Evolutionary conservation across 2,329 filamentous ascomycete genomes (phyloP).

Genomic region (Colletotrichum filicis): DNA sequence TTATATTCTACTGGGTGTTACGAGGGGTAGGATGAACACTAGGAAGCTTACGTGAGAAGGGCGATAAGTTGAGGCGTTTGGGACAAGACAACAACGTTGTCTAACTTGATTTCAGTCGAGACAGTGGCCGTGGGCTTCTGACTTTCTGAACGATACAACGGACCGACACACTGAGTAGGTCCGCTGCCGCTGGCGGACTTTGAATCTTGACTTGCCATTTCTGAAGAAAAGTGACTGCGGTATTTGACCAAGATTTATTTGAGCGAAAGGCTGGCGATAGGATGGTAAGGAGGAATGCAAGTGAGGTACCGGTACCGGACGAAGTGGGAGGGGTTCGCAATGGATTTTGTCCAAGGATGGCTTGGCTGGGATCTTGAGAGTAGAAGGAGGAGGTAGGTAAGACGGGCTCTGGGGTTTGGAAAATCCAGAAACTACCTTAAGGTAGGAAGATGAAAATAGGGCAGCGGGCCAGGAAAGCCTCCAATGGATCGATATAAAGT

Average conservation of each 20-base stretch:
- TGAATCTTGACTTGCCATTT: conserved; percentile 25
- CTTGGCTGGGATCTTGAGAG: background rate
- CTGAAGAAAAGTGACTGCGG: background rate
- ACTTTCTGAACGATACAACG: conserved; percentile 78
- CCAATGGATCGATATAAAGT: conserved; percentile 11
- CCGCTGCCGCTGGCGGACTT: conserved; percentile 18
- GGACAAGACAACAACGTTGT: conserved; percentile 89
- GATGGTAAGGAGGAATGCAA: background rate
- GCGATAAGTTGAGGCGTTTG: conserved; percentile 98
- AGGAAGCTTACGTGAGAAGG: conserved; percentile 85
- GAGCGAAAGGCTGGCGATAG: background rate
- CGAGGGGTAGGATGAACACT: conserved; percentile 26
- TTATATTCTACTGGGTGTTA: background rate
- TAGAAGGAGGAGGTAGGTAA: background rate
- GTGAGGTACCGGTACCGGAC: no score
- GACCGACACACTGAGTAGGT: conserved; percentile 76
- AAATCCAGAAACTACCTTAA: background rate
- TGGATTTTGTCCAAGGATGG: background rate
- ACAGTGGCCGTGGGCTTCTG: conserved; percentile 90
- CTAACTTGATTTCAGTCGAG: conserved; percentile 81
- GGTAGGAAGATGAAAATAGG: background rate
- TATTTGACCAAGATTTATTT: background rate
- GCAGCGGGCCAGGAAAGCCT: background rate
- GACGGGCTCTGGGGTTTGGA: background rate
- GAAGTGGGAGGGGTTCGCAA: background rate